Percentiles rank a stretch among this genome's conserved stretches.
Conservation (phyloP, 495 filamentous ascomycete species). For the Neurospora sp. region DNA sequence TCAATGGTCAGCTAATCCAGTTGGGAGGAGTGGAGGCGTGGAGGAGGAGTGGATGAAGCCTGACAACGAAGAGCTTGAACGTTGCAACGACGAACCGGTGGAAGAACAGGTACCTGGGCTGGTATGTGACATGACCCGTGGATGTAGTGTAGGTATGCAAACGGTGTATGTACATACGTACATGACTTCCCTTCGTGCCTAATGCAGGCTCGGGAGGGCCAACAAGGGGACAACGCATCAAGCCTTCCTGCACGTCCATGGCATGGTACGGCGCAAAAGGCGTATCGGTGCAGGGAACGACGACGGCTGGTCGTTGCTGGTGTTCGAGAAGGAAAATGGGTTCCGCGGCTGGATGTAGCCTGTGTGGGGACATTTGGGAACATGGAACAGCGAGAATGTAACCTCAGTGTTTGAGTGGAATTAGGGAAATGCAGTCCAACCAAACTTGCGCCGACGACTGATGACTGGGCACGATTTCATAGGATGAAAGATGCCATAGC, state of each 20-base stretch:
- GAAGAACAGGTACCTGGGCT: neutral
- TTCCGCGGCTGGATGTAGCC: constrained; percentile 3
- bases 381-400: constrained; percentile 18
- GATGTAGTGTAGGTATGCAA: neutral
- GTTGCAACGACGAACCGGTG: neutral
- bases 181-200: neutral
- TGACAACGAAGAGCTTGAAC: neutral
- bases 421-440: constrained; percentile 22
- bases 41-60: neutral
- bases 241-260: constrained; percentile 18
- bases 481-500: constrained; percentile 19
- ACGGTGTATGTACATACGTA: neutral
- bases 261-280: constrained; percentile 1
- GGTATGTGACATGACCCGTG: neutral
- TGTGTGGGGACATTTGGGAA: constrained; percentile 7
- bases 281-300: constrained; percentile 8
- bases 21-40: neutral
- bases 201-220: constrained; percentile 17
- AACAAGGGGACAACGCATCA: constrained; percentile 23
- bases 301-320: constrained; percentile 7
- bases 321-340: constrained; percentile 17
- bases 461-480: constrained; percentile 31
- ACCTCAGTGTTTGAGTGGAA: constrained; percentile 17
- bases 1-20: neutral
- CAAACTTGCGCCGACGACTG: constrained; percentile 23